Base-by-base conservation (phyloP, 495 filamentous ascomycete species). In the Hypoxylon trugodes region DNA sequence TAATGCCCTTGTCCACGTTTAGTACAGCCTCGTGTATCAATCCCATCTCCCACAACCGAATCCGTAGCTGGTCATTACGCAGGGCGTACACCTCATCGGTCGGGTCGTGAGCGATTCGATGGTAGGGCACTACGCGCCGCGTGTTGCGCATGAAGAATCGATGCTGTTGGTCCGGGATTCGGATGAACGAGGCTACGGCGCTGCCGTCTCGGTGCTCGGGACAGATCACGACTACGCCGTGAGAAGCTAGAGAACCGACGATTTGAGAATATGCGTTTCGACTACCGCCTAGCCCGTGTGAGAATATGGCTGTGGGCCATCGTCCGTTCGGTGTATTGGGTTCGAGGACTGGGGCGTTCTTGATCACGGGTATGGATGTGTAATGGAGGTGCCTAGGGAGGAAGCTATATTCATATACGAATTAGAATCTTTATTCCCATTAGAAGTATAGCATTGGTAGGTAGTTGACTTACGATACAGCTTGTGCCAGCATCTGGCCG, bases 221-320 rank as follows among this genome's bases (percentile, higher is more conserved):
- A 12, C 89, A 89, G 28, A 91, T 72, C 1, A 93, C 91, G 6
- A 93, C 83, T 7, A 91, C 76, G 13, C 91, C 91, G 67, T 92
- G 82, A 6, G 87, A 89, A 1, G 90, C 88, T 18, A 94, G 67
- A 0, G 88, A 89, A 5, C 88, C 87, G 16, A 79, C 82, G 7
- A 93, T 59, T 66, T 92, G 83, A 30, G 87, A 91, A 74, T 93
- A 94, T 18, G 90, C 80, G 45, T 92, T 91, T 26, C 88, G 77
- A 35, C 82, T 86, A 13, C 90, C 90, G 3, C 88, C 91, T 2
- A 93, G 79, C 2, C 90, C 90, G 69, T 94, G 90, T 7, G 89
- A 92, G 74, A 94, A 93, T 26, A 94, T 78, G 76, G 89, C 84
- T 0, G 90, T 89, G 1, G 90, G 90, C 86, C 90, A 91, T 77